A percentile compares a stretch with the other conserved stretches of the same genome.
Conservation (phyloP, 78 protist species). For the Chrysochromulina parva region DNA sequence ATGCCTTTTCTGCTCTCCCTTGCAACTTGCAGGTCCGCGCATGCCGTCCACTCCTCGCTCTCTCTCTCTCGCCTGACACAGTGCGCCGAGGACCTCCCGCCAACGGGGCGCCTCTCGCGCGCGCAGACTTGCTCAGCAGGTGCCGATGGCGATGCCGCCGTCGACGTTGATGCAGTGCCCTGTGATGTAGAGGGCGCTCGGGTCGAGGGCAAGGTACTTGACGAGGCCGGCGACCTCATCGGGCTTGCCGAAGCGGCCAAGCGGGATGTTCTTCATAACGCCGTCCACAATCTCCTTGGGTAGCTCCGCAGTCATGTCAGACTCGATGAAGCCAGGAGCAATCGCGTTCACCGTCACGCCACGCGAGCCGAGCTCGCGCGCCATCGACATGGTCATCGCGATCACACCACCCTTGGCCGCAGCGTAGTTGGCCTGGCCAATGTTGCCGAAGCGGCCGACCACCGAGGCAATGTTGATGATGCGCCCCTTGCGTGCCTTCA, state of each 20-base stretch:
- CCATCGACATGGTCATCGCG: constrained; percentile 36
- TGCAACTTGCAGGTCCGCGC: too few species aligned
- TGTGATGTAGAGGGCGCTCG: constrained; percentile 23
- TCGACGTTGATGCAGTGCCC: constrained; percentile 35
- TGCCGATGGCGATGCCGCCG: constrained; percentile 26
- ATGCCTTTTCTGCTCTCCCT: too few species aligned
- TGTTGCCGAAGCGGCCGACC: constrained; percentile 34
- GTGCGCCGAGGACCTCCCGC: too few species aligned
- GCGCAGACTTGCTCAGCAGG: background rate
- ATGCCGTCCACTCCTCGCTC: too few species aligned
- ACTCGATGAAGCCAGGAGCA: constrained; percentile 35
- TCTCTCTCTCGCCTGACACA: too few species aligned
- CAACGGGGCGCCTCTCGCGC: too few species aligned
- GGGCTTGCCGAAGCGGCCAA: constrained; percentile 44
- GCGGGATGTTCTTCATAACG: background rate
- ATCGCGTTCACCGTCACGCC: constrained; percentile 39
- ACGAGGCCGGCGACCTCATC: constrained; percentile 50
- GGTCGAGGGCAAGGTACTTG: constrained; percentile 27
- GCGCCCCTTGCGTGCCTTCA: background rate
- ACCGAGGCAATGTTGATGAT: constrained; percentile 32
- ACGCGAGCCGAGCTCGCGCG: constrained; percentile 28
- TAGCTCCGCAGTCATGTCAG: constrained; percentile 26
- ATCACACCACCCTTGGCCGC: constrained; percentile 47
- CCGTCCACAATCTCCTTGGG: background rate
- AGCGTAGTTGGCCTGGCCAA: constrained; percentile 46